Evolutionary conservation across 371 early-diverging fungal species (phyloP).

Genomic region (Nematocida homosporus): DNA sequence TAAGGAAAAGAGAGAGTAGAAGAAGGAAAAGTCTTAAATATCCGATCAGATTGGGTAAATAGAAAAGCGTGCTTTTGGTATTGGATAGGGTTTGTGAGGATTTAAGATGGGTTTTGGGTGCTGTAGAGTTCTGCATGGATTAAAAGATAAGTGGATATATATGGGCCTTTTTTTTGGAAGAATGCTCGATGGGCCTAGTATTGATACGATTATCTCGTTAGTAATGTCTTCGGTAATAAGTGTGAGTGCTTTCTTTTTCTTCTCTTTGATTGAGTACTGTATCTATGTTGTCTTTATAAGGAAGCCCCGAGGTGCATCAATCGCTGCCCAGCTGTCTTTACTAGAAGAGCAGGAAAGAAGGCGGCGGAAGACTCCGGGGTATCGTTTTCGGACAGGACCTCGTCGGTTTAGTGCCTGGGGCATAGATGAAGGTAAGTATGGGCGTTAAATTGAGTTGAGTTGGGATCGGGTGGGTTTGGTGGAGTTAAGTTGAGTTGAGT

Average conservation of each 20-base stretch:
- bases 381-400: no score
- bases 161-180: not conserved
- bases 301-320: no score
- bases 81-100: not conserved
- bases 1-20: conserved; percentile 11
- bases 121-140: not conserved
- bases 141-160: not conserved
- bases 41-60: conserved; percentile 59
- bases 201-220: not conserved
- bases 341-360: no score
- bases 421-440: no score
- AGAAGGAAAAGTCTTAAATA: conserved; percentile 47
- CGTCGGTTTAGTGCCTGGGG: no score
- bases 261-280: not conserved
- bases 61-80: conserved; percentile 13
- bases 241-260: not conserved
- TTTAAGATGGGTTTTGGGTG: not conserved
- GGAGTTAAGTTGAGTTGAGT: no score
- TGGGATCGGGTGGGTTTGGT: no score
- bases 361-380: no score
- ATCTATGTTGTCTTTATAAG: not conserved
- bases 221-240: not conserved
- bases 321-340: no score
- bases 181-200: not conserved
- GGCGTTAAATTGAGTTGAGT: no score